These are phyloP conservation scores for Toxoplasma gondii DNA, from an alignment of 169 alveolate species.

Conservation along the genomic window DNA sequence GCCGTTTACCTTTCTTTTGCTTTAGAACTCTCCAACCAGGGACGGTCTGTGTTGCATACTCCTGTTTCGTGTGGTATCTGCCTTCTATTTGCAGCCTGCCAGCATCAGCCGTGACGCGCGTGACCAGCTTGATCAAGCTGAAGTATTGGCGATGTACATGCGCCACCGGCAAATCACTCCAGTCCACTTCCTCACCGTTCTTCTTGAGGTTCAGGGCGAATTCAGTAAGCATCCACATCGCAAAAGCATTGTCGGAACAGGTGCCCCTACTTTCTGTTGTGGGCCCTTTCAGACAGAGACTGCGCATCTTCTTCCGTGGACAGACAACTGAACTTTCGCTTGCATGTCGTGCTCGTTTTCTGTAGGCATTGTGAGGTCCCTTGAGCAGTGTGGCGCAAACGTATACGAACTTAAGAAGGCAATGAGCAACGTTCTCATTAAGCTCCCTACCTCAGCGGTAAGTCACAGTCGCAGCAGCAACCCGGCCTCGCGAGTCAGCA, in stretches of 20 bases:
- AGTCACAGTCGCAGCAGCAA: neutral
- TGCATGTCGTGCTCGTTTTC: neutral
- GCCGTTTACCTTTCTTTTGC: too few relatives aligned
- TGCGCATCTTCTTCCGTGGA: too few relatives aligned
- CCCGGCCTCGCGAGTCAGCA: neutral
- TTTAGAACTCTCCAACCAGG: too few relatives aligned
- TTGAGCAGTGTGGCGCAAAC: slow-evolving; percentile 5
- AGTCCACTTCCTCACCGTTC: slow-evolving; percentile 23
- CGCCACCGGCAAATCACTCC: neutral
- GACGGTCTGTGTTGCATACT: too few relatives aligned
- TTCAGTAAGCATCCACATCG: neutral
- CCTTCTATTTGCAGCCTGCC: neutral
- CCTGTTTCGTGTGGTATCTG: neutral
- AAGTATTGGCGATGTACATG: slow-evolving; percentile 19
- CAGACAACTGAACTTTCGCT: too few relatives aligned
- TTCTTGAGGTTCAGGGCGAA: neutral
- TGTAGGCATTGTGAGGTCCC: neutral
- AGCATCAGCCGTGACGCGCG: slow-evolving; percentile 39
- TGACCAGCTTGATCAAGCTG: slow-evolving; percentile 20
- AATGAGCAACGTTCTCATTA: neutral
- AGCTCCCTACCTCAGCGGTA: slow-evolving; percentile 29
- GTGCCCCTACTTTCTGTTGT: too few relatives aligned
- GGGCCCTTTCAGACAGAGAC: too few relatives aligned
- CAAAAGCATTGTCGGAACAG: neutral
- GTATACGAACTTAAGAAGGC: slow-evolving; percentile 20